A percentile compares a stretch with the other conserved stretches of the same genome.
These are phyloP conservation scores for Huntiella decipiens DNA, from an alignment of 2,329 filamentous ascomycete species.

Conservation along the genomic window DNA sequence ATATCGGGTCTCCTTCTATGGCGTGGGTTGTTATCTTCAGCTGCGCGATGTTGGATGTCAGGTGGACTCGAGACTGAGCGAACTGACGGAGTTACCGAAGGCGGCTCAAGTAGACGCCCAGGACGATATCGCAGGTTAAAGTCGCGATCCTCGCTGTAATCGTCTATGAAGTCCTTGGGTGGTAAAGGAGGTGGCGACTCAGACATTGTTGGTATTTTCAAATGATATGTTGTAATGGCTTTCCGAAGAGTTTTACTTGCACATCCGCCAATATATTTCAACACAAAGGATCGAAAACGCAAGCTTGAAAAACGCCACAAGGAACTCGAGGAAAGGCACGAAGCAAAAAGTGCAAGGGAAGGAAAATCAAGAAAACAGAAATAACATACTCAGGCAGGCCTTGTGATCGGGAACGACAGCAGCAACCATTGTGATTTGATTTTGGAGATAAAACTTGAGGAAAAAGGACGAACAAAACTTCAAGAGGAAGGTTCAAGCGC, in stretches of 20 bases:
- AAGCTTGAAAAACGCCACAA: too few species aligned
- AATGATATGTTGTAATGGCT: too few species aligned
- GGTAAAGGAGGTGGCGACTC: not conserved
- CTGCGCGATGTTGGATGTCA: not conserved
- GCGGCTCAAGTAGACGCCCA: not conserved
- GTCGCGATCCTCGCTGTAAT: not conserved
- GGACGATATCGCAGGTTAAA: not conserved
- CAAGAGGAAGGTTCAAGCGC: slow-evolving; percentile 11
- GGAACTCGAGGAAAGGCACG: not conserved
- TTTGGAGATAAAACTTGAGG: slow-evolving; percentile 16
- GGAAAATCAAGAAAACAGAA: slow-evolving; percentile 19
- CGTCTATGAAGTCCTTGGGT: not conserved
- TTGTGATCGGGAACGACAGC: slow-evolving; percentile 35
- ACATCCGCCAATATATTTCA: too few species aligned
- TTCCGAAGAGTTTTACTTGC: too few species aligned
- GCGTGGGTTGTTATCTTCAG: not conserved
- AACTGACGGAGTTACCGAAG: not conserved
- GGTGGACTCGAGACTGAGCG: not conserved
- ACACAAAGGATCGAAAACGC: too few species aligned
- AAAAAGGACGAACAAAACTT: slow-evolving; percentile 12
- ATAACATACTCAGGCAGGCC: slow-evolving; percentile 41
- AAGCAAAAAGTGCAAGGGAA: slow-evolving; percentile 29
- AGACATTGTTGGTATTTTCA: not conserved
- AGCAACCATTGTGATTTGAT: slow-evolving; percentile 16
- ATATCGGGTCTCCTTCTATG: slow-evolving; percentile 5